Conservation (phyloP, 768 basidiomycete species). For the Tulasnella sp. region DNA sequence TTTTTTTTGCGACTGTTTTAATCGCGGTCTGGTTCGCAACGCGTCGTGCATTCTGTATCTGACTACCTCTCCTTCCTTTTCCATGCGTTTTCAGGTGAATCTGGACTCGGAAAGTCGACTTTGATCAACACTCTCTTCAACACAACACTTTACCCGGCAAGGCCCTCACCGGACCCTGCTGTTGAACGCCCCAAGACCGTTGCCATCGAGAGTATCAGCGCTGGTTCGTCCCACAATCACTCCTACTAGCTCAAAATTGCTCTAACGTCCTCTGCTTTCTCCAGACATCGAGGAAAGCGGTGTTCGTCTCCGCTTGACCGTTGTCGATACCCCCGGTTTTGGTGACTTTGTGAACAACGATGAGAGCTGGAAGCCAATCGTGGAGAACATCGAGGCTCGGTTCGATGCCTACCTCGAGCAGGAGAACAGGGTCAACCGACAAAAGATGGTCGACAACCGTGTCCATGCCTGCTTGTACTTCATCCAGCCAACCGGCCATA, state of each 20-base stretch:
- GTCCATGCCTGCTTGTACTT: constrained; percentile 99
- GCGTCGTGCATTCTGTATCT: background rate
- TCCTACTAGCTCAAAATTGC: background rate
- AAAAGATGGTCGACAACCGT: constrained; percentile 90
- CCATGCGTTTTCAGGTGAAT: constrained; percentile 60
- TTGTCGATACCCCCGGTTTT: constrained; percentile 98
- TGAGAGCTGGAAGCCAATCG: constrained; percentile 97
- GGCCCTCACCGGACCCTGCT: constrained; percentile 74
- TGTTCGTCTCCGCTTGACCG: constrained; percentile 92
- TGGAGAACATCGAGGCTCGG: constrained; percentile 96
- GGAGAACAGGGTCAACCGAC: constrained; percentile 95
- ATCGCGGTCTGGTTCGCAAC: background rate
- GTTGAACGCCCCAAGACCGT: constrained; percentile 88
- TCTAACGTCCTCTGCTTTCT: constrained; percentile 19
- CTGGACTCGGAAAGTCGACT: constrained; percentile 97
- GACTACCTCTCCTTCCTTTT: background rate
- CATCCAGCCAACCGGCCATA: constrained; percentile 96
- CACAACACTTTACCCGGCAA: constrained; percentile 86
- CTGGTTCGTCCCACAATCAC: constrained; percentile 52
- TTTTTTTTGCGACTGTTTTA: background rate
- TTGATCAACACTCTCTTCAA: constrained; percentile 99
- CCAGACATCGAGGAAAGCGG: constrained; percentile 98
- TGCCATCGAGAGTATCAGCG: constrained; percentile 95
- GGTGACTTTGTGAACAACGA: constrained; percentile 99
- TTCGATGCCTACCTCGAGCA: constrained; percentile 97